Evolutionary conservation across 106 monocot species (phyloP).

Genomic region (Acorus calamus): DNA sequence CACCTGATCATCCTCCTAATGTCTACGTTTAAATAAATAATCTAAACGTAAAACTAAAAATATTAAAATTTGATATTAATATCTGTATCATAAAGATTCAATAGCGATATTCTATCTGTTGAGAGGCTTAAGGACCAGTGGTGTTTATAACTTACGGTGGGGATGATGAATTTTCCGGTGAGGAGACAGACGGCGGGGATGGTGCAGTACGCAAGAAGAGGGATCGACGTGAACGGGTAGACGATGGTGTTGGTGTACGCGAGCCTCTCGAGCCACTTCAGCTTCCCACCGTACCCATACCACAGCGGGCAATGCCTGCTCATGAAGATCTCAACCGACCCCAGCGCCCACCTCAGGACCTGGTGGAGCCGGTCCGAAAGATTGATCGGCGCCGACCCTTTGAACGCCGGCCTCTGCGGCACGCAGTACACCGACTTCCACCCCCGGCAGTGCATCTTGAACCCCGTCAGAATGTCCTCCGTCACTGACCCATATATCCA

Average conservation of each 20-base stretch:
- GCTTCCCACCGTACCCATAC: constrained; percentile 81
- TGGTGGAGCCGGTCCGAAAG: constrained; percentile 83
- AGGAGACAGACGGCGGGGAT: constrained; percentile 92
- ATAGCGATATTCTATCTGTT: no score
- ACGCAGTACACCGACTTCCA: constrained; percentile 89
- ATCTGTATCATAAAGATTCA: no score
- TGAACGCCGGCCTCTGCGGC: constrained; percentile 71
- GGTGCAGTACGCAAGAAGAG: constrained; percentile 80
- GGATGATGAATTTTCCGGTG: constrained; percentile 97
- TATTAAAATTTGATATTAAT: no score
- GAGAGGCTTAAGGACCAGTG: no score
- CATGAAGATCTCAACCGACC: constrained; percentile 93
- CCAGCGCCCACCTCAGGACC: constrained; percentile 89
- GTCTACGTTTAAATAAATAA: no score
- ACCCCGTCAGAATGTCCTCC: constrained; percentile 86
- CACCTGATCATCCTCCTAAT: no score
- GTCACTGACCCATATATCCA: constrained; percentile 97
- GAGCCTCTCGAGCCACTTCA: constrained; percentile 78
- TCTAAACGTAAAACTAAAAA: no score
- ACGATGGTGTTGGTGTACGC: constrained; percentile 95
- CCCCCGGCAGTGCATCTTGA: constrained; percentile 98
- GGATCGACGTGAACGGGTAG: constrained; percentile 89
- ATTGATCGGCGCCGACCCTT: constrained; percentile 90
- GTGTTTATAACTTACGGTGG: constrained; percentile 35
- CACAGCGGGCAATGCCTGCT: constrained; percentile 90